These are phyloP conservation scores for Talaromyces trachyspermus DNA, from an alignment of 495 filamentous ascomycete species.

Conservation along the genomic window DNA sequence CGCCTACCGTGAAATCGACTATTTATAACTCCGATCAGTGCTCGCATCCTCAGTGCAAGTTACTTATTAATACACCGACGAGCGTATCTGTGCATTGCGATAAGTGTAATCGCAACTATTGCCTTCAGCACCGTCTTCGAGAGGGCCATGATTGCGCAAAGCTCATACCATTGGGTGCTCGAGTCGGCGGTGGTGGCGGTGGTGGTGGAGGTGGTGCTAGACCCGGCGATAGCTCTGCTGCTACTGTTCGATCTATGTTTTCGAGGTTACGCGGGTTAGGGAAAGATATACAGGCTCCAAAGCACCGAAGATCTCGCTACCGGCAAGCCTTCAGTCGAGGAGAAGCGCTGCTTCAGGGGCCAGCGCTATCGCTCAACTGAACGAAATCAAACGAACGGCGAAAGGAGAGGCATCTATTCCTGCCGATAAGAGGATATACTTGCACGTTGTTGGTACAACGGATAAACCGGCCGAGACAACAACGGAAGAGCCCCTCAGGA, in stretches of 20 bases:
- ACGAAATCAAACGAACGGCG: conserved; percentile 71
- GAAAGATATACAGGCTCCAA: conserved; percentile 45
- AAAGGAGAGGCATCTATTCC: conserved; percentile 82
- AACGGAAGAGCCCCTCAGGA: conserved; percentile 64
- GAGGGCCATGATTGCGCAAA: conserved; percentile 85
- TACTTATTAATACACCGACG: conserved; percentile 69
- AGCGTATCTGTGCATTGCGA: conserved; percentile 74
- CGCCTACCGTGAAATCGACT: conserved; percentile 39
- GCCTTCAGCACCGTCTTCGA: conserved; percentile 78
- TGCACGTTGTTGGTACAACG: conserved; percentile 69
- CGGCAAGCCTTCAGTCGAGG: conserved; percentile 32
- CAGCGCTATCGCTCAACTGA: conserved; percentile 46
- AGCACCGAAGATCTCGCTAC: conserved; percentile 37
- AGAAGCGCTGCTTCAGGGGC: conserved; percentile 49
- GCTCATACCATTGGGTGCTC: conserved; percentile 58
- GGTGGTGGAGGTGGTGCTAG: conserved; percentile 15
- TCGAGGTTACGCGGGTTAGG: conserved; percentile 60
- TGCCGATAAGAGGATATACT: conserved; percentile 70
- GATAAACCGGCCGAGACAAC: conserved; percentile 74
- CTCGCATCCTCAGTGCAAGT: conserved; percentile 70
- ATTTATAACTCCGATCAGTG: conserved; percentile 64
- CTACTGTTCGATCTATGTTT: conserved; percentile 51
- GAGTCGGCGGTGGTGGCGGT: too few relatives aligned
- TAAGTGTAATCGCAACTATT: conserved; percentile 78
- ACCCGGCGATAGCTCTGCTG: conserved; percentile 26